These are phyloP conservation scores for Fusarium newnesense DNA, from an alignment of 2,329 filamentous ascomycete genomes.

Conservation along the genomic window DNA sequence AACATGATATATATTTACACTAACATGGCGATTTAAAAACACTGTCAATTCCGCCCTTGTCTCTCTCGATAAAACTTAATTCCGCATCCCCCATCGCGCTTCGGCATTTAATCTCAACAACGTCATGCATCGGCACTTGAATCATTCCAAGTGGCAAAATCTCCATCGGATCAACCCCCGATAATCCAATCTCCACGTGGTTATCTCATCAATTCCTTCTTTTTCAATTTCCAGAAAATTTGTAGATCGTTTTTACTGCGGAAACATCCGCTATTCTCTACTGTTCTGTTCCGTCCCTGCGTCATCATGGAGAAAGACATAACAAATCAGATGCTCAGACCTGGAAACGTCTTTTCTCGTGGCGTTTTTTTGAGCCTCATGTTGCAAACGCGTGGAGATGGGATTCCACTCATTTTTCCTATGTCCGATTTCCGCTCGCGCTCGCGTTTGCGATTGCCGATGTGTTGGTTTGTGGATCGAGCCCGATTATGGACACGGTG, in stretches of 20 bases:
- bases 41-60: neutral
- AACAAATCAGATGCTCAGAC: neutral
- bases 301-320: neutral
- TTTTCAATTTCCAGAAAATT: neutral
- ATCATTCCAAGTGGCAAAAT: neutral
- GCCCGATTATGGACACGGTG: neutral
- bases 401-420: neutral
- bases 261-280: neutral
- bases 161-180: neutral
- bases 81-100: neutral
- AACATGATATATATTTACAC: neutral
- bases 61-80: neutral
- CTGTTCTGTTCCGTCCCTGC: neutral
- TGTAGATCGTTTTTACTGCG: neutral
- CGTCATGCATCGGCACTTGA: neutral
- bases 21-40: neutral
- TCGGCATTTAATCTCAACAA: neutral
- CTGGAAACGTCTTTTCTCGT: neutral
- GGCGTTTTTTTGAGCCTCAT: neutral
- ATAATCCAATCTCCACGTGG: neutral
- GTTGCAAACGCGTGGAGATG: neutral
- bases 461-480: neutral
- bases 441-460: constrained; percentile 1
- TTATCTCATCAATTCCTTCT: no score
- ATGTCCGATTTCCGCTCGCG: constrained; percentile 3